Evolutionary conservation across 306 rosid species (phyloP).

Genomic region (Elaeagnus macrophylla): DNA sequence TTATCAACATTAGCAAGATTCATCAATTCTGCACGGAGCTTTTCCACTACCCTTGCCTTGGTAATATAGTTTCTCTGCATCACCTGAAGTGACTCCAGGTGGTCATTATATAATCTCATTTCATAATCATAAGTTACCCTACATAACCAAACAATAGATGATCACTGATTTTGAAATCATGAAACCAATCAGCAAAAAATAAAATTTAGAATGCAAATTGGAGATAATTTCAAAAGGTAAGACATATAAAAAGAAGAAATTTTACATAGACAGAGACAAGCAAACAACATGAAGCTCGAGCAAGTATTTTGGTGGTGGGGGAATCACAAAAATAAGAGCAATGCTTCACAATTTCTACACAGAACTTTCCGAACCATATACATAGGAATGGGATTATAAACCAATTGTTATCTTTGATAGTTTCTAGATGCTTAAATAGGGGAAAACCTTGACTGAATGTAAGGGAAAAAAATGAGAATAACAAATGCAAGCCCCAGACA

Average conservation of each 20-base stretch:
- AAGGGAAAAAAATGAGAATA: too few species aligned
- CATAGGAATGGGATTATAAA: too few species aligned
- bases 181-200: neutral
- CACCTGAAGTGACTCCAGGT: constrained; percentile 89
- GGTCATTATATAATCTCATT: constrained; percentile 80
- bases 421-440: too few species aligned
- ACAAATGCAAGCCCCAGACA: too few species aligned
- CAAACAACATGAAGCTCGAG: too few species aligned
- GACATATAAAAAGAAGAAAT: neutral
- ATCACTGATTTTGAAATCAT: constrained; percentile 5
- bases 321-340: too few species aligned
- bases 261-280: neutral
- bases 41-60: constrained; percentile 92
- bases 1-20: constrained; percentile 51
- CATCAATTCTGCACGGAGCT: constrained; percentile 81
- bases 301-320: too few species aligned
- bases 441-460: too few species aligned
- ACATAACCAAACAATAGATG: constrained; percentile 34
- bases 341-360: too few species aligned
- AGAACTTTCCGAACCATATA: too few species aligned
- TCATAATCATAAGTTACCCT: constrained; percentile 86
- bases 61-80: constrained; percentile 89
- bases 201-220: too few species aligned
- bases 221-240: neutral
- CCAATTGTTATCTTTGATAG: too few species aligned